phyloP scores from a whole-genome alignment of 225 moss, liverwort and hornwort genomes.

The Rhytidiadelphus loreus region DNA sequence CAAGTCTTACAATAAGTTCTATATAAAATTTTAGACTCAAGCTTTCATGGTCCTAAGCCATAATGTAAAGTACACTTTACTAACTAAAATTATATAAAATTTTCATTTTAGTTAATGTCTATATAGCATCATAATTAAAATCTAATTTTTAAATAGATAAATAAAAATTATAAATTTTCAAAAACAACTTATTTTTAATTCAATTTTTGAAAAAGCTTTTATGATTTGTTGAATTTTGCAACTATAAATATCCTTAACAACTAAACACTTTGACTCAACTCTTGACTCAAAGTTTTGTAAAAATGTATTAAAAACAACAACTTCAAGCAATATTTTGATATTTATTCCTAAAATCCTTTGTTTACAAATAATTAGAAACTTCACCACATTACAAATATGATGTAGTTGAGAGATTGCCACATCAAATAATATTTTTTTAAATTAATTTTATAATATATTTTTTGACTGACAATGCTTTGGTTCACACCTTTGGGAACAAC shows the following conservation, averaged over 20 bases:
- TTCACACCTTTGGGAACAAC: too few species aligned
- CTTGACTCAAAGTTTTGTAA: not conserved
- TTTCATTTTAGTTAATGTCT: not conserved
- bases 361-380: too few species aligned
- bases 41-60: too few species aligned
- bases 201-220: not conserved
- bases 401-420: too few species aligned
- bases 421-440: too few species aligned
- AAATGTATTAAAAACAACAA: not conserved
- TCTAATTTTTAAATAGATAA: not conserved
- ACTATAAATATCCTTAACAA: accelerated
- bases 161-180: not conserved
- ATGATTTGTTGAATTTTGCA: not conserved
- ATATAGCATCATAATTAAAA: not conserved
- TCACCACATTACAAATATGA: too few species aligned
- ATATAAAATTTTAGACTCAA: not conserved
- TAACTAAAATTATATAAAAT: too few species aligned
- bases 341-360: too few species aligned
- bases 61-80: not conserved
- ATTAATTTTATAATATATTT: too few species aligned
- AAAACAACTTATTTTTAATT: not conserved
- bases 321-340: not conserved
- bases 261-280: not conserved
- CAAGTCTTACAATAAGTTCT: not conserved
- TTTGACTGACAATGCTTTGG: too few species aligned